Conservation (phyloP, 441 rosid genomes). For the Theobroma grandiflorum region DNA sequence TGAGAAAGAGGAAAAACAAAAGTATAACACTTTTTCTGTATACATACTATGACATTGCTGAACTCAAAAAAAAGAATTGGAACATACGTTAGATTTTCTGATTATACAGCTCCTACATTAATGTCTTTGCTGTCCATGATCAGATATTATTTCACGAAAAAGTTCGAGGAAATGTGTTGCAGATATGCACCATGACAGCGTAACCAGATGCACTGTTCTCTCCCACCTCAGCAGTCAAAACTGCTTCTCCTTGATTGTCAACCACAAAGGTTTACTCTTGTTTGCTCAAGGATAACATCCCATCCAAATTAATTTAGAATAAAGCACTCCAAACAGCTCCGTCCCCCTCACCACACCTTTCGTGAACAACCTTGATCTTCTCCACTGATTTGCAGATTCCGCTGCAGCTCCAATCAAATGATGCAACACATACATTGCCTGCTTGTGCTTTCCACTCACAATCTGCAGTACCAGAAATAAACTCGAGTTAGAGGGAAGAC, state of each 20-base stretch:
- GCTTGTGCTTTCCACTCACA: constrained; percentile 99
- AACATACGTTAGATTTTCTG: neutral
- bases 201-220: constrained; percentile 8
- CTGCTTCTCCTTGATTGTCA: neutral
- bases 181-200: neutral
- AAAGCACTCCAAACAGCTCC: constrained; percentile 84
- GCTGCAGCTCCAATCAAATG: constrained; percentile 98
- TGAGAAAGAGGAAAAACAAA: neutral
- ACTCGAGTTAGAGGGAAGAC: constrained; percentile 4
- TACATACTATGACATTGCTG: constrained; percentile 6
- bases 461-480: constrained; percentile 51
- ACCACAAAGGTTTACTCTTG: neutral
- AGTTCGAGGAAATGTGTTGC: neutral
- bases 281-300: constrained; percentile 7
- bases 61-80: constrained; percentile 3
- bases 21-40: constrained; percentile 5
- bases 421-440: constrained; percentile 84
- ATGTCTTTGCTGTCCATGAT: neutral
- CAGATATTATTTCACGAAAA: neutral
- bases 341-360: constrained; percentile 89
- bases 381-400: constrained; percentile 97
- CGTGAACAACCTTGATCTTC: constrained; percentile 80
- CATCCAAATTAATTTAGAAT: constrained; percentile 31
- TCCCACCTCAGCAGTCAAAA: neutral
- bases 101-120: neutral